Conservation (phyloP, 2,329 filamentous ascomycete genomes). For the Fusarium veterinarium region DNA sequence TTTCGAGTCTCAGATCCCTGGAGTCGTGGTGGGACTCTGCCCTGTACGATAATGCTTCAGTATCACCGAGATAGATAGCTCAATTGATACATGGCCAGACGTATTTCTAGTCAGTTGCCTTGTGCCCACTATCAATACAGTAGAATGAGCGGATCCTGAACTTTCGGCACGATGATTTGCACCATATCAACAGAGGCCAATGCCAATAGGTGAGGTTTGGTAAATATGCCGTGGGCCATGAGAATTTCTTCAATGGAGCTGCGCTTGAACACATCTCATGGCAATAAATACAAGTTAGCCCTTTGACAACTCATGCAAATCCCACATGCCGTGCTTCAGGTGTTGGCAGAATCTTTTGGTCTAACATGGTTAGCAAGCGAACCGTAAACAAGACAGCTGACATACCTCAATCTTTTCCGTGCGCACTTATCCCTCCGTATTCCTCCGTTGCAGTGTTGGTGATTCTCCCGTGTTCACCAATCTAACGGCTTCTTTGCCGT, state of each 20-base stretch:
- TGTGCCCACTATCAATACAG: not conserved
- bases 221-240: not conserved
- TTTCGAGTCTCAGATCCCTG: not conserved
- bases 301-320: not conserved
- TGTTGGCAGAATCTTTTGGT: not conserved
- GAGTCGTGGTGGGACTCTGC: not conserved
- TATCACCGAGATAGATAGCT: not conserved
- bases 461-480: slow-evolving; percentile 47
- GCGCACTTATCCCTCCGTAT: not conserved
- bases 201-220: not conserved
- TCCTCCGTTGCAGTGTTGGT: not conserved
- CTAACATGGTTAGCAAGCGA: not conserved
- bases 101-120: not conserved
- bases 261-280: not conserved
- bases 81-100: not conserved
- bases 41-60: not conserved
- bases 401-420: slow-evolving; percentile 5
- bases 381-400: not conserved
- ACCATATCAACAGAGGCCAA: not conserved
- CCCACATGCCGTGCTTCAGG: too few species aligned
- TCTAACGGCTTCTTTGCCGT: slow-evolving; percentile 51
- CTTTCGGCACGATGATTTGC: not conserved
- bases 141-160: not conserved
- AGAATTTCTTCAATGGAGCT: not conserved
- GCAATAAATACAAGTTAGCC: not conserved